These are phyloP conservation scores for Syzygium aqueum DNA, from an alignment of 345 rosid genomes.

Conservation along the genomic window DNA sequence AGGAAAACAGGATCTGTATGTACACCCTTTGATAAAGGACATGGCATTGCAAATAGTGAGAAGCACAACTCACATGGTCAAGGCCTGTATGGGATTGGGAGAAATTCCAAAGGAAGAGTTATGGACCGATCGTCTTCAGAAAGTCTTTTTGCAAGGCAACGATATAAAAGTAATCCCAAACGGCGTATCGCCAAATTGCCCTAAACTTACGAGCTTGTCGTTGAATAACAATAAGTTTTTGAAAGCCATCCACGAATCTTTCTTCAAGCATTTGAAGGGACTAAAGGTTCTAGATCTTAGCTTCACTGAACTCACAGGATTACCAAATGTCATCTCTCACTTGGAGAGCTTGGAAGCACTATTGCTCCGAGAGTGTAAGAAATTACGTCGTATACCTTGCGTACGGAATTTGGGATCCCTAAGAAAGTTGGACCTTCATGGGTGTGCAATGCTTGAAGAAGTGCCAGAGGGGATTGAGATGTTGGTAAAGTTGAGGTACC, in stretches of 20 bases:
- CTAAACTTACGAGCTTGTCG: background rate
- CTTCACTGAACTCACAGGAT: background rate
- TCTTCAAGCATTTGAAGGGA: background rate
- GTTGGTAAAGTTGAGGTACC: constrained; percentile 1
- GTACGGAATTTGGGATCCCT: background rate
- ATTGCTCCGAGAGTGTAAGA: rapidly evolving
- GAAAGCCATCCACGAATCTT: background rate
- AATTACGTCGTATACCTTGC: background rate
- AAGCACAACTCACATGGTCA: background rate
- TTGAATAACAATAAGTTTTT: rapidly evolving
- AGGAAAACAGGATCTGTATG: background rate
- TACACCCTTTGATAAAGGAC: constrained; percentile 11
- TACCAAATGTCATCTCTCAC: constrained; percentile 7
- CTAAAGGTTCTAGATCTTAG: background rate
- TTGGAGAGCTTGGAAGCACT: constrained; percentile 3
- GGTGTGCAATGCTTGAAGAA: background rate
- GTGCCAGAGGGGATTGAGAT: constrained; percentile 8
- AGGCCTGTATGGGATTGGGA: rapidly evolving
- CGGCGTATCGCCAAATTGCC: background rate
- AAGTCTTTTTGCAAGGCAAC: background rate
- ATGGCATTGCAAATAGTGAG: constrained; percentile 6
- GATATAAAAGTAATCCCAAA: background rate
- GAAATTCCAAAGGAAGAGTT: background rate
- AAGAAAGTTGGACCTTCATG: background rate
- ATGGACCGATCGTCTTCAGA: constrained; percentile 1